Evolutionary conservation across 257 asterid genomes (phyloP), one percentile per base, ranked within the genome.

Genomic region (Pogostemon cablin): DNA sequence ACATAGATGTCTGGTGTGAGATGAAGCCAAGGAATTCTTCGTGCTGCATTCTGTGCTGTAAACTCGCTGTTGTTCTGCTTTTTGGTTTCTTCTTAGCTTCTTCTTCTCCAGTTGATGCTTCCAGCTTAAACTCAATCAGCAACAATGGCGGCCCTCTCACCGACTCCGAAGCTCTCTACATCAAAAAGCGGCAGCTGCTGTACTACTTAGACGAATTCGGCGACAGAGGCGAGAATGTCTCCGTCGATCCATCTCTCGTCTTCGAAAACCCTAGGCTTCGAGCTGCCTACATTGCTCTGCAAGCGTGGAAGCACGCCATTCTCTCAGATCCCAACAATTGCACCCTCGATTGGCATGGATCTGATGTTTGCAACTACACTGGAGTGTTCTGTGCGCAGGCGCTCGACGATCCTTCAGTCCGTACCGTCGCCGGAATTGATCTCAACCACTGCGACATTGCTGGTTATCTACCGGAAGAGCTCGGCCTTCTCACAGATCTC

Each of bases 401-500:
- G 6, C 81, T 68, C 0, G 96, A 91, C 72, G 63, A 91, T 35
- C 74, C 82, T 3, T 73, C 78, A 0, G 68, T 88, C 59, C 82
- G 69, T 4, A 89, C 96, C 0, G 96, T 91, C 0, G 97, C 95
- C 6, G 95, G 88, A 42, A 87, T 91, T 56, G 97, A 91, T 72
- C 88, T 89, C 34, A 89, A 91, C 90, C 97, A 91, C 39, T 96
- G 88, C 4, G 97, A 91, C 77, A 91, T 91, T 68, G 97, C 97
- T 1, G 97, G 97, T 0, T 91, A 91, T 61, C 81, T 91, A 7
- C 97, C 97, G 0, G 95, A 86, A 48, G 97, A 91, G 75, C 90
- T 91, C 17, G 91, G 97, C 2, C 81, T 91, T 6, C 86, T 91
- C 49, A 69, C 83, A n/a, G 97, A 91, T 91, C 91, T 91, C 10